These are phyloP conservation scores for Coniochaeta sp. DNA, from an alignment of 2,329 filamentous ascomycete genomes.

Conservation along the genomic window DNA sequence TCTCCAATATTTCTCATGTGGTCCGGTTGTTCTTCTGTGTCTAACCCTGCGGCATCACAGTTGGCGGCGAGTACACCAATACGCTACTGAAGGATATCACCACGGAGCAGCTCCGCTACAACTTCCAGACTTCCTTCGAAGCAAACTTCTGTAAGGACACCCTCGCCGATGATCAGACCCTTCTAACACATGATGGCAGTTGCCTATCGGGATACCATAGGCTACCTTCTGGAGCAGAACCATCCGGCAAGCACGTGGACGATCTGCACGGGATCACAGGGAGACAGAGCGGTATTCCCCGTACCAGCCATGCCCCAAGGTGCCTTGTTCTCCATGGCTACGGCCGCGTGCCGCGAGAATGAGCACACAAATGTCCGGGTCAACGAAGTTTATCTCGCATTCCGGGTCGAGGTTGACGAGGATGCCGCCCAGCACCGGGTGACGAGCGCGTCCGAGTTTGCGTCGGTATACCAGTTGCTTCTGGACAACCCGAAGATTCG, in stretches of 20 bases:
- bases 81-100: slow-evolving; percentile 12
- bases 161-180: neutral
- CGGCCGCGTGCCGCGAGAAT: slow-evolving; percentile 21
- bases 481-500: slow-evolving; percentile 4
- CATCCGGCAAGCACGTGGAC: slow-evolving; percentile 22
- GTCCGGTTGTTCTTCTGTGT: too few species aligned
- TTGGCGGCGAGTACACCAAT: slow-evolving; percentile 17
- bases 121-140: slow-evolving; percentile 17
- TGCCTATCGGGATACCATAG: slow-evolving; percentile 23
- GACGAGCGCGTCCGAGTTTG: slow-evolving; percentile 7
- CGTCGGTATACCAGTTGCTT: slow-evolving; percentile 8
- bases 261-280: slow-evolving; percentile 22
- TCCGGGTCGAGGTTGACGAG: slow-evolving; percentile 15
- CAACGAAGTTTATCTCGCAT: slow-evolving; percentile 29
- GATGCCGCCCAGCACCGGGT: slow-evolving; percentile 4
- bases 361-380: slow-evolving; percentile 27
- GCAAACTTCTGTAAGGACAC: slow-evolving; percentile 25
- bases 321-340: slow-evolving; percentile 26
- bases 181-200: slow-evolving; percentile 10
- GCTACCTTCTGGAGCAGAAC: slow-evolving; percentile 23
- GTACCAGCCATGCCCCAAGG: slow-evolving; percentile 25
- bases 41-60: slow-evolving; percentile 7
- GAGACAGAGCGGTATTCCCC: slow-evolving; percentile 15
- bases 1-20: too few species aligned
- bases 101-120: slow-evolving; percentile 13